Evolutionary conservation across 768 basidiomycete species (phyloP).

Genomic region (Candolleomyces aberdarensis): DNA sequence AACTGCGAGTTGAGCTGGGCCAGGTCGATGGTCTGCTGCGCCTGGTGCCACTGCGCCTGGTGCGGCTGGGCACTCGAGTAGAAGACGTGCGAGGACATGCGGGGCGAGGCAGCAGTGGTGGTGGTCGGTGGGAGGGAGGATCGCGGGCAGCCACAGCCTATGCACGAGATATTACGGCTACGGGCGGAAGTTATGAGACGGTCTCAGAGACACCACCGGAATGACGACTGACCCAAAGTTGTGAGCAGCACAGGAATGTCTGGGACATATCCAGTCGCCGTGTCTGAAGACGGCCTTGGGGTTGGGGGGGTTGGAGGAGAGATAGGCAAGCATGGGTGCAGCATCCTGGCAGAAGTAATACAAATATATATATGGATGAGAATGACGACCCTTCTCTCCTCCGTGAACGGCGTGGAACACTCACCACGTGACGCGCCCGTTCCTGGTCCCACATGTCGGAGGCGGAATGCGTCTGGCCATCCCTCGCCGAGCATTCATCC

Average conservation of each 20-base stretch:
- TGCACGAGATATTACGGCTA: constrained; percentile 76
- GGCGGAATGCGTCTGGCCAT: no score
- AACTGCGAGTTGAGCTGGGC: constrained; percentile 1
- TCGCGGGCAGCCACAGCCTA: constrained; percentile 70
- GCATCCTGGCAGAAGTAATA: neutral
- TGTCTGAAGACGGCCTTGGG: constrained; percentile 61
- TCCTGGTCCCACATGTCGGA: no score
- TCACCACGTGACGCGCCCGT: no score
- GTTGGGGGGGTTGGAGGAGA: constrained; percentile 72
- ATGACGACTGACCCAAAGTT: constrained; percentile 73
- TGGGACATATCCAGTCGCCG: constrained; percentile 76
- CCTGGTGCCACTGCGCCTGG: constrained; percentile 7
- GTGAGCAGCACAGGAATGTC: constrained; percentile 71
- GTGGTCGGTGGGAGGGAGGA: constrained; percentile 16
- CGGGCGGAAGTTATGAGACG: constrained; percentile 19
- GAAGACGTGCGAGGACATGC: constrained; percentile 14
- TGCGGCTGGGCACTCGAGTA: constrained; percentile 25
- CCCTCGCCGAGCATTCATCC: neutral
- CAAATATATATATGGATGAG: no score
- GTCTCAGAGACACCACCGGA: constrained; percentile 8
- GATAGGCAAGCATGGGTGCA: constrained; percentile 15
- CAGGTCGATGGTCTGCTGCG: neutral
- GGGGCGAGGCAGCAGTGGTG: constrained; percentile 14
- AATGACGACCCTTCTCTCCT: no score
- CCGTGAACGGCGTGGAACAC: no score